Conservation (phyloP, 768 basidiomycete species). For the Dioszegia hungarica region DNA sequence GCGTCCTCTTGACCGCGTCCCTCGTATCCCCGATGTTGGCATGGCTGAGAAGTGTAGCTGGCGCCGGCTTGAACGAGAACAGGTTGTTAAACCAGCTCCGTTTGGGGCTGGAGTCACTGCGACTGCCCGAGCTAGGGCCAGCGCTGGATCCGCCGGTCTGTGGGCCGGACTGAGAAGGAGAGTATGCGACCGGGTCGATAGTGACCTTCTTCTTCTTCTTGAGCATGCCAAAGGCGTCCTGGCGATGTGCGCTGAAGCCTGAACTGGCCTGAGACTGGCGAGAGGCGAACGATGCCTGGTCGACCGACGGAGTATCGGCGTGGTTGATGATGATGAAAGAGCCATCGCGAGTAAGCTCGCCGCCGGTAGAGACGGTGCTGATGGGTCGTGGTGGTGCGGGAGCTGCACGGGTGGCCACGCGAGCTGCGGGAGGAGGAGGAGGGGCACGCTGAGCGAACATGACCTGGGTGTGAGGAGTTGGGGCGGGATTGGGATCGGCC, state of each 20-base stretch:
- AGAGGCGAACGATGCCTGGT: constrained; percentile 25
- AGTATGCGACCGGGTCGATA: constrained; percentile 35
- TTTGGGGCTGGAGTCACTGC: constrained; percentile 51
- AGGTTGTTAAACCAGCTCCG: constrained; percentile 81
- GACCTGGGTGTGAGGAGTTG: constrained; percentile 9
- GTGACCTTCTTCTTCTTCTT: constrained; percentile 41
- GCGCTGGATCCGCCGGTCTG: background rate
- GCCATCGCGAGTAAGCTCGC: constrained; percentile 27
- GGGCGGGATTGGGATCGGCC: constrained; percentile 5
- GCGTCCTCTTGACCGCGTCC: constrained; percentile 66
- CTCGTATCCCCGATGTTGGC: constrained; percentile 59
- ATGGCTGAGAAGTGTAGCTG: constrained; percentile 50
- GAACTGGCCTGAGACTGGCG: background rate
- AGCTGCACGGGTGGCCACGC: constrained; percentile 16
- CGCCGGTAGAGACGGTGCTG: background rate
- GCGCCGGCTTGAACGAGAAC: constrained; percentile 71
- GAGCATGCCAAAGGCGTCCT: constrained; percentile 42
- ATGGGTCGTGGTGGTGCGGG: constrained; percentile 10
- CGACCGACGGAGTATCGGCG: constrained; percentile 14
- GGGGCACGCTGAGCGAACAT: constrained; percentile 22
- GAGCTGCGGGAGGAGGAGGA: constrained; percentile 25
- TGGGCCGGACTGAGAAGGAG: constrained; percentile 21
- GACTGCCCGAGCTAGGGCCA: constrained; percentile 4
- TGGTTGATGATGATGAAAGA: constrained; percentile 44
- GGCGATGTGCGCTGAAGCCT: constrained; percentile 6